Evolutionary conservation across 192 early-diverging fungal species (phyloP).

Genomic region (Glomus cerebriforme): DNA sequence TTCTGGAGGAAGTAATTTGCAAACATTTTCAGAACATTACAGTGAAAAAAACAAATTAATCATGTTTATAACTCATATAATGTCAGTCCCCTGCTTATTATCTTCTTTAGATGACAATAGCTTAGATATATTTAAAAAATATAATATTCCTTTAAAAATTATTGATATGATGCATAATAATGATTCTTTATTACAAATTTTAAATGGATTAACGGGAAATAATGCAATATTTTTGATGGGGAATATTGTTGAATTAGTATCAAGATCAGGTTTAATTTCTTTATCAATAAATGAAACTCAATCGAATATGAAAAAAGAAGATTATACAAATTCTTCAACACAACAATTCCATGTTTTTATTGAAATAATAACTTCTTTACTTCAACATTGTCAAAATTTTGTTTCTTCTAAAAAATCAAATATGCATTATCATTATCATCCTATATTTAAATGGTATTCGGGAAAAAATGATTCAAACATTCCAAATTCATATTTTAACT

Average conservation of each 20-base stretch:
- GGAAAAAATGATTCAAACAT: conserved; percentile 15
- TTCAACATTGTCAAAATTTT: conserved; percentile 31
- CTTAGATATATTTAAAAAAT: conserved; percentile 33
- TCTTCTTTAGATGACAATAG: conserved; percentile 37
- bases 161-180: conserved; percentile 31
- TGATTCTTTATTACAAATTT: conserved; percentile 33
- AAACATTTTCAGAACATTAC: conserved; percentile 29
- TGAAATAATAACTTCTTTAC: conserved; percentile 33
- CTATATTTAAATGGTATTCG: conserved; percentile 27
- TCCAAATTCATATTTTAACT: conserved; percentile 17
- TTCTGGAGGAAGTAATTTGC: conserved; percentile 16
- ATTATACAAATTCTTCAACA: conserved; percentile 33
- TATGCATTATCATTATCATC: conserved; percentile 38
- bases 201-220: conserved; percentile 35
- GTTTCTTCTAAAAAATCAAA: conserved; percentile 33
- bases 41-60: conserved; percentile 39
- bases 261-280: conserved; percentile 32
- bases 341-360: conserved; percentile 38
- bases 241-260: conserved; percentile 36
- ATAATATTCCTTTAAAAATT: conserved; percentile 25
- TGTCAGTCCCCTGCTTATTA: conserved; percentile 35
- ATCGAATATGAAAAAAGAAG: conserved; percentile 35
- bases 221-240: conserved; percentile 36
- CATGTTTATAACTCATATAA: conserved; percentile 35
- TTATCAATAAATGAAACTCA: conserved; percentile 35